Conservation (phyloP, 176 grass and related monocot species). For the Carex scoparia region DNA sequence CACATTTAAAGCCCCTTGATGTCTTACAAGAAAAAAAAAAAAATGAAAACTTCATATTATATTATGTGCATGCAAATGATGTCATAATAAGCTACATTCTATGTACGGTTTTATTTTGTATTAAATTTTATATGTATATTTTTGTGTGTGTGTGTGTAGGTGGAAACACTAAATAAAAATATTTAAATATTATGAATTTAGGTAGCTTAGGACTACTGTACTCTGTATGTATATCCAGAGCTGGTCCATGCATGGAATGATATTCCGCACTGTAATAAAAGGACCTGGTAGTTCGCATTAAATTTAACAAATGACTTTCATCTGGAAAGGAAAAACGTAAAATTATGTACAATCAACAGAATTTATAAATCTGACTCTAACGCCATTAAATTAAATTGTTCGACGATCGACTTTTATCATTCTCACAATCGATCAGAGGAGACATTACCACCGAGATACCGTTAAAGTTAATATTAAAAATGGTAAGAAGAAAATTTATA, state of each 20-base stretch:
- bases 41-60: neutral
- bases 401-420: neutral
- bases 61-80: neutral
- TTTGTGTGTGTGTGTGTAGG: neutral
- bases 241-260: neutral
- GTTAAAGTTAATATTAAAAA: slow-evolving; percentile 5
- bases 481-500: neutral
- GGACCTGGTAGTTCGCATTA: neutral
- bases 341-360: neutral
- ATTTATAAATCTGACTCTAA: neutral
- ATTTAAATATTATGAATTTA: neutral
- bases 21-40: too few relatives aligned
- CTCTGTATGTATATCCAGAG: neutral
- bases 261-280: neutral
- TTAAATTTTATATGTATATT: too few relatives aligned
- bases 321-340: neutral
- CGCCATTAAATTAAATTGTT: neutral
- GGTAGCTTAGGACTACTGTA: too few relatives aligned
- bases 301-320: neutral
- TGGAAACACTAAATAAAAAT: neutral
- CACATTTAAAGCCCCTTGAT: too few relatives aligned
- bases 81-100: too few relatives aligned
- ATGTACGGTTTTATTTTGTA: too few relatives aligned
- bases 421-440: neutral
- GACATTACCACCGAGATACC: neutral